Evolutionary conservation across 805 yeast genomes (phyloP).

Genomic region (Teunomyces lycoperdinae): DNA sequence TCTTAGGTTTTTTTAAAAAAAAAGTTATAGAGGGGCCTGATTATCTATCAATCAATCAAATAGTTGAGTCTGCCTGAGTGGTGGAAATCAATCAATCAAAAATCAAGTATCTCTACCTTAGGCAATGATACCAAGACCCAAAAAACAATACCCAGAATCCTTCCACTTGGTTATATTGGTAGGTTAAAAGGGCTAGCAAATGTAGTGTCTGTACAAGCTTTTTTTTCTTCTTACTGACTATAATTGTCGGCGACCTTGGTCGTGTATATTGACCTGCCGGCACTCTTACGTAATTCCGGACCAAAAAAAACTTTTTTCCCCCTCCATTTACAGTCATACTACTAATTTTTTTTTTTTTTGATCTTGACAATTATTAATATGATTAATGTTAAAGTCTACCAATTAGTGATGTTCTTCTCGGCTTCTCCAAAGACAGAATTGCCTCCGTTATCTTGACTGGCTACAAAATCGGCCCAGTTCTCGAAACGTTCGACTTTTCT

Average conservation of each 20-base stretch:
- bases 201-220: slow-evolving; percentile 1
- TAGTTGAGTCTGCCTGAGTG: neutral
- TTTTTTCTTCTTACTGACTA: neutral
- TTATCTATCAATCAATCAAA: neutral
- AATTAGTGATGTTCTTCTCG: slow-evolving; percentile 80
- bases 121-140: neutral
- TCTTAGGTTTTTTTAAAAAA: no score
- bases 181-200: neutral
- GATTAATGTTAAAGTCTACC: slow-evolving; percentile 46
- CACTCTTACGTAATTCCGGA: neutral
- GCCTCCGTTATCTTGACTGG: slow-evolving; percentile 42
- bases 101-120: neutral
- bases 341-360: neutral
- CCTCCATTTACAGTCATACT: no score
- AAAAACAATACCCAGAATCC: neutral
- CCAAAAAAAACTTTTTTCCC: no score
- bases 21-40: no score
- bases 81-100: slow-evolving; percentile 1
- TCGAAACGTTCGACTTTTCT: slow-evolving; percentile 42
- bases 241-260: neutral
- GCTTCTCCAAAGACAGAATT: slow-evolving; percentile 89
- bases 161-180: no score
- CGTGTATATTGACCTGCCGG: neutral
- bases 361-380: no score
- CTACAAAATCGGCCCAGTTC: slow-evolving; percentile 41